phyloP scores from a whole-genome alignment of 2,329 filamentous ascomycete genomes.

The Scorias spongiosa region DNA sequence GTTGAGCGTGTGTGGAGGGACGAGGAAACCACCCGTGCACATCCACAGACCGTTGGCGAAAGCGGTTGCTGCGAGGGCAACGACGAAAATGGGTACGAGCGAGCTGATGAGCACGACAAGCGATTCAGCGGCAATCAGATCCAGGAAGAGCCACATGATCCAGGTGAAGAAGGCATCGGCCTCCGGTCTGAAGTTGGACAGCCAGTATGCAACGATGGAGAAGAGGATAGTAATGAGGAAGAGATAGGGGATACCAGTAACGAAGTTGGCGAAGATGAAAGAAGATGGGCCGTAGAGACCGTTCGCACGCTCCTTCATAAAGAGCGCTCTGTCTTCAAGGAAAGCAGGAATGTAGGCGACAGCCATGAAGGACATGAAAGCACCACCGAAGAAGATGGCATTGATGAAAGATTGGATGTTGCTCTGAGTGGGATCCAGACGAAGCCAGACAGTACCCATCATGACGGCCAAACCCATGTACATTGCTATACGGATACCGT shows the following conservation, averaged over 20 bases:
- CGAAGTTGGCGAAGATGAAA: slow-evolving; percentile 64
- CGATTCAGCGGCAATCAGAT: slow-evolving; percentile 67
- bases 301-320: slow-evolving; percentile 64
- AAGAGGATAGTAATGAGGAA: slow-evolving; percentile 66
- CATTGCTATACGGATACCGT: slow-evolving; percentile 71
- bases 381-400: slow-evolving; percentile 47
- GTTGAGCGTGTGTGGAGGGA: slow-evolving; percentile 57
- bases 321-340: slow-evolving; percentile 61
- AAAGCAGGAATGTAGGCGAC: slow-evolving; percentile 74
- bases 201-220: slow-evolving; percentile 63
- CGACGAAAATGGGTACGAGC: slow-evolving; percentile 64
- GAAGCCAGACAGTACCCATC: slow-evolving; percentile 79
- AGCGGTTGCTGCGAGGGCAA: slow-evolving; percentile 62
- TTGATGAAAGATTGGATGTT: slow-evolving; percentile 74
- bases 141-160: slow-evolving; percentile 74
- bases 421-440: slow-evolving; percentile 50
- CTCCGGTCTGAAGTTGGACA: slow-evolving; percentile 56
- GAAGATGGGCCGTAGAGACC: slow-evolving; percentile 61
- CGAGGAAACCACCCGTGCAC: slow-evolving; percentile 71
- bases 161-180: slow-evolving; percentile 57
- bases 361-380: slow-evolving; percentile 39
- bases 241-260: slow-evolving; percentile 67
- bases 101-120: slow-evolving; percentile 63
- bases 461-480: slow-evolving; percentile 67
- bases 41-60: slow-evolving; percentile 88